Conservation (phyloP, 805 yeast genomes). For the Barnettozyma sp. region DNA sequence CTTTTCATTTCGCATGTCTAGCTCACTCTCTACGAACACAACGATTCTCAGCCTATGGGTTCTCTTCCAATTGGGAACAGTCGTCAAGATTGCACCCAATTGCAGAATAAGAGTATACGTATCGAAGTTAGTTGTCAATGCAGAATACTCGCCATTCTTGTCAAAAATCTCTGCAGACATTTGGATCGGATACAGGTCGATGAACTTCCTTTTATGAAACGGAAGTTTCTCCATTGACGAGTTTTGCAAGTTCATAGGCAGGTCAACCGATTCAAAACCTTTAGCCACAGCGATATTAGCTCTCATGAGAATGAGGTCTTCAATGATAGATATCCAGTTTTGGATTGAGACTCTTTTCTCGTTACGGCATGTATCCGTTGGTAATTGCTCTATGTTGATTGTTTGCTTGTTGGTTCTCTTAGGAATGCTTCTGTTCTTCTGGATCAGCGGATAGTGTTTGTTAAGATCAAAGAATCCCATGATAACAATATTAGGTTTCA, state of each 20-base stretch:
- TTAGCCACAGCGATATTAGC: constrained; percentile 92
- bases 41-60: constrained; percentile 73
- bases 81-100: constrained; percentile 84
- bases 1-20: constrained; percentile 66
- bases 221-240: constrained; percentile 27
- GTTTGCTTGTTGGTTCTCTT: constrained; percentile 14
- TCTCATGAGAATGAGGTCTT: constrained; percentile 81
- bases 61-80: constrained; percentile 89
- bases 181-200: constrained; percentile 94
- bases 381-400: constrained; percentile 41
- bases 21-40: constrained; percentile 75
- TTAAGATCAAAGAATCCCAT: constrained; percentile 77
- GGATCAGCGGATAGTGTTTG: constrained; percentile 22
- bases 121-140: constrained; percentile 85
- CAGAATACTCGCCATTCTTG: constrained; percentile 55
- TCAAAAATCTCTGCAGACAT: constrained; percentile 81
- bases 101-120: constrained; percentile 92
- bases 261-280: constrained; percentile 60
- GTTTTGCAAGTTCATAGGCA: constrained; percentile 42
- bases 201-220: constrained; percentile 39
- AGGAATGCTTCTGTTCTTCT: constrained; percentile 7
- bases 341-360: constrained; percentile 63
- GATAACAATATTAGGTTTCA: constrained; percentile 94
- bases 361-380: constrained; percentile 72
- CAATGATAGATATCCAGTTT: constrained; percentile 90